Base-by-base conservation (phyloP, 257 asterid genomes). In the Plantago elongata region DNA sequence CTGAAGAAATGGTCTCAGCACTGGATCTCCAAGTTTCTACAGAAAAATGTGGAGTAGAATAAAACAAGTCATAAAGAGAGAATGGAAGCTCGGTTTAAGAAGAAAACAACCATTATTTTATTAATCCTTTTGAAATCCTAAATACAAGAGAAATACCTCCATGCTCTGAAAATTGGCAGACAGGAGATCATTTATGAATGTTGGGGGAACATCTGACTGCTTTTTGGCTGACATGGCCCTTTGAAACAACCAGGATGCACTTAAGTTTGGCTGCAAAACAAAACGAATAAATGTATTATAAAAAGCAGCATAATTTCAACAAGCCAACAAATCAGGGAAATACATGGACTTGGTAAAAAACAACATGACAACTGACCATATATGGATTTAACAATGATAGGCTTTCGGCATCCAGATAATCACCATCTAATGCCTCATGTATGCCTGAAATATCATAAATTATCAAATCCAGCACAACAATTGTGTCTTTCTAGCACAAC, bases 1-100 rank as follows among this genome's bases (percentile, higher is more conserved):
- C 98, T 91, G 98, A 72, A 92, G 98, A 78, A 92, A 92, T 11
- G 98, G 98, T 63, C 97, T 80, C 68, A 92, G 84, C 78, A 92
- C 98, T 0, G 95, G 95, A 71, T 92, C 97, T 17, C 98, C 98
- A 16, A 92, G 87, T 77, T 78, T 83, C 97, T 92, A 78, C 34
- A 15, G 30, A 50, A 40, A 62, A 37, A 61, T 47, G 50, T 3
- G 46, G 38, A 52, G 55, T 37, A 44, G 11, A 45, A 2, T 22
- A 22, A 22, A 66, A 54, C 5, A 34, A 34, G 30, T 61, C 34
- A 49, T 22, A 46, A 60, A 37, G 16, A 11, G 16, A 17, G 30
- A 50, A 56, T 29, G 40, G 5, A 34, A 34, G 40, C 40, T 34
- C 40, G 40, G 3, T 11, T 60, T 5, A 9, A 27, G 45, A 3